phyloP scores from a whole-genome alignment of 164 flowering plant genomes.

The Taxillus chinensis region DNA sequence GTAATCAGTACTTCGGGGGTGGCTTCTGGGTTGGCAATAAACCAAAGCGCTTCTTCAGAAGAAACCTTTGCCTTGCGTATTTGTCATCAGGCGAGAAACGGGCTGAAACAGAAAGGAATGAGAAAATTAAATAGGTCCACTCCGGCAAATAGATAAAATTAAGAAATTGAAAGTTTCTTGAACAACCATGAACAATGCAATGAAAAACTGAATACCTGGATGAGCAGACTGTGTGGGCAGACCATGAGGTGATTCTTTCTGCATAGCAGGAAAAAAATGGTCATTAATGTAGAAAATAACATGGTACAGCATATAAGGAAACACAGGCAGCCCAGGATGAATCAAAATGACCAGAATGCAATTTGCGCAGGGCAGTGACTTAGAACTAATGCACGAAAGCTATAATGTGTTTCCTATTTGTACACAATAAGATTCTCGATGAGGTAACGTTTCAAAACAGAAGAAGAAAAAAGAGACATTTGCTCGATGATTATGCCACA shows the following conservation, averaged over 20 bases:
- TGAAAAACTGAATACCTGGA: not conserved
- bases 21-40: not conserved
- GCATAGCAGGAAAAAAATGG: not conserved
- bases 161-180: too few species aligned
- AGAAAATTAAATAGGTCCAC: not conserved
- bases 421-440: too few species aligned
- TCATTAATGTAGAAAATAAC: not conserved
- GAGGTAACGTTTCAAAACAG: too few species aligned
- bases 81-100: not conserved
- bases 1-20: not conserved
- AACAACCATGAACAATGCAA: too few species aligned
- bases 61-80: not conserved
- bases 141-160: not conserved
- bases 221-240: not conserved
- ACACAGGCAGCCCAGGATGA: too few species aligned
- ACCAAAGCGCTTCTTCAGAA: not conserved
- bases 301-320: too few species aligned
- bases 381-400: too few species aligned
- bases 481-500: too few species aligned
- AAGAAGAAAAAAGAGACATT: too few species aligned
- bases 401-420: too few species aligned
- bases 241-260: not conserved
- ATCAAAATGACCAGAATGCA: too few species aligned
- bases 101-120: not conserved
- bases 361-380: too few species aligned